Evolutionary conservation across 2,329 filamentous ascomycete species (phyloP).

Genomic region (Epichloe scottii): DNA sequence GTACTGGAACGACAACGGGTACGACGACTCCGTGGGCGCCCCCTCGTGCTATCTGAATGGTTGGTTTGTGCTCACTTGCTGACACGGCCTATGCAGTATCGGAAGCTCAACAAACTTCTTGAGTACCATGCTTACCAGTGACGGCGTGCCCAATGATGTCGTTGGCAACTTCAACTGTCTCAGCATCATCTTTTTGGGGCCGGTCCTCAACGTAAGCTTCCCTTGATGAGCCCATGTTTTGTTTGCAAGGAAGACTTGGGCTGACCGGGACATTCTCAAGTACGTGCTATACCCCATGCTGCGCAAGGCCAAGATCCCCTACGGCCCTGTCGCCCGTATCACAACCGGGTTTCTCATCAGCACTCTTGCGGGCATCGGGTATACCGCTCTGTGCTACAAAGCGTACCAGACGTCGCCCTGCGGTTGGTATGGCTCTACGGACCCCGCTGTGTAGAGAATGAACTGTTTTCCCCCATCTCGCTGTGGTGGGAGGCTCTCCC

Average conservation of each 20-base stretch:
- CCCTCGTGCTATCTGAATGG: no score
- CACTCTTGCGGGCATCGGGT: constrained; percentile 40
- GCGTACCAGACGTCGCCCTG: constrained; percentile 46
- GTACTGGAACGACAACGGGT: constrained; percentile 26
- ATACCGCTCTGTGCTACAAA: constrained; percentile 42
- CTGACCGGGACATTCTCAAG: background rate
- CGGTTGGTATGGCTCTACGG: constrained; percentile 15
- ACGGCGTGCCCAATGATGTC: constrained; percentile 47
- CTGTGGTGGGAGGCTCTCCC: constrained; percentile 14
- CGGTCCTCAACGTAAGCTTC: constrained; percentile 13
- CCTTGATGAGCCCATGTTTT: background rate
- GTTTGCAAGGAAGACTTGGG: background rate
- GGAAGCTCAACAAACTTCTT: constrained; percentile 24
- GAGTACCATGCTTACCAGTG: constrained; percentile 29
- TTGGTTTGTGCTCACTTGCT: background rate
- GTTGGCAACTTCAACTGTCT: constrained; percentile 47
- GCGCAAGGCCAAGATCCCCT: constrained; percentile 35
- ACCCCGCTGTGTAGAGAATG: constrained; percentile 11
- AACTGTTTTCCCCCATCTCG: constrained; percentile 13
- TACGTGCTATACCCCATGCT: constrained; percentile 43
- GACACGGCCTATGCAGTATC: constrained; percentile 12
- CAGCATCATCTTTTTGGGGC: constrained; percentile 37
- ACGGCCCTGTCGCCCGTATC: constrained; percentile 46
- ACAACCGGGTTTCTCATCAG: constrained; percentile 41
- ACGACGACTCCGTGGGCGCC: background rate